phyloP scores from a whole-genome alignment of 2,329 filamentous ascomycete species.

The Myriosclerotinia duriaeana region DNA sequence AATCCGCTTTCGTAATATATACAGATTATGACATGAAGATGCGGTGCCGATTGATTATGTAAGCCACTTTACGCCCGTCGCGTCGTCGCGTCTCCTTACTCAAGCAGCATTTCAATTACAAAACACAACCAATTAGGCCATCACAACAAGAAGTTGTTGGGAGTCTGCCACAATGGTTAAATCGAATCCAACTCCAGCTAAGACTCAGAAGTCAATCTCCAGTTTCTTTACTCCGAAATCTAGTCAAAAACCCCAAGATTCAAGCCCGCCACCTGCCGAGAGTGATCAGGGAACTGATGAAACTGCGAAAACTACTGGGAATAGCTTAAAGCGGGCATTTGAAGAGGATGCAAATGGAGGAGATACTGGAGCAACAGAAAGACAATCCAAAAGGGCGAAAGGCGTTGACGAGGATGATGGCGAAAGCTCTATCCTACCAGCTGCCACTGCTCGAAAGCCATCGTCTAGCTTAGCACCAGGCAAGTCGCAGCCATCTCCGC shows the following conservation, averaged over 20 bases:
- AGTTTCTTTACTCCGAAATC: slow-evolving; percentile 73
- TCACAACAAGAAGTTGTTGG: not conserved
- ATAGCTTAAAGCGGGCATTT: slow-evolving; percentile 51
- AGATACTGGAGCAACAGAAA: slow-evolving; percentile 44
- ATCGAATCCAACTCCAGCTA: slow-evolving; percentile 29
- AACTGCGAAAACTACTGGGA: slow-evolving; percentile 26
- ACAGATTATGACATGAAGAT: not conserved
- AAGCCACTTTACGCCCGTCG: slow-evolving; percentile 22
- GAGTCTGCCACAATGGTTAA: slow-evolving; percentile 32
- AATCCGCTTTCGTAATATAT: not conserved
- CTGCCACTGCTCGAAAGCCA: slow-evolving; percentile 44
- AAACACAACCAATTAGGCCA: not conserved
- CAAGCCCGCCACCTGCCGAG: slow-evolving; percentile 40
- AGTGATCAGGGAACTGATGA: slow-evolving; percentile 32
- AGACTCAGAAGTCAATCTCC: slow-evolving; percentile 77
- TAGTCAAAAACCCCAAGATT: slow-evolving; percentile 23
- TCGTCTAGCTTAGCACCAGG: slow-evolving; percentile 29
- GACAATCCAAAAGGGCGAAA: slow-evolving; percentile 49
- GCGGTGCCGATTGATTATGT: slow-evolving; percentile 19
- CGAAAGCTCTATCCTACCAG: slow-evolving; percentile 43
- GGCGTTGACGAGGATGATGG: slow-evolving; percentile 43
- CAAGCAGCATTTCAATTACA: not conserved
- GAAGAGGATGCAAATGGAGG: slow-evolving; percentile 49
- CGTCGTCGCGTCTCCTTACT: slow-evolving; percentile 16
- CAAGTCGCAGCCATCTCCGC: slow-evolving; percentile 39